phyloP scores from a whole-genome alignment of 2,329 filamentous ascomycete genomes.

The Fragosphaeria purpurea region DNA sequence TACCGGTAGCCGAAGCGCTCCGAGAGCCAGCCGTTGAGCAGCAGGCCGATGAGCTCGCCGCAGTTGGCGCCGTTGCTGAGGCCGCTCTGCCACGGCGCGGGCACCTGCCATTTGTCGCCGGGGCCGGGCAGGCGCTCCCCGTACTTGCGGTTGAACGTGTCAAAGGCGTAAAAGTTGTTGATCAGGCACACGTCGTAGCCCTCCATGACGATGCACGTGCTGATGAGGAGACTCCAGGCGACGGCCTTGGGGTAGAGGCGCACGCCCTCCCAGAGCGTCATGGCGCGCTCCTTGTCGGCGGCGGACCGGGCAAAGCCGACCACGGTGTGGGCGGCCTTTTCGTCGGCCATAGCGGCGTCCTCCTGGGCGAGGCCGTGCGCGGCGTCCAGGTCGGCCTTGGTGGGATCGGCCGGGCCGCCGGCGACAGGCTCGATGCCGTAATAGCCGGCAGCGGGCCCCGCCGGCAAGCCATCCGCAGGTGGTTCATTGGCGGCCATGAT shows the following conservation, averaged over 20 bases:
- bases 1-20: constrained; percentile 60
- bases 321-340: constrained; percentile 14
- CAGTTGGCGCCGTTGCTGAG: constrained; percentile 44
- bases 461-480: no score
- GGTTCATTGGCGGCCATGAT: no score
- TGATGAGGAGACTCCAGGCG: constrained; percentile 73
- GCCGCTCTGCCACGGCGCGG: constrained; percentile 52
- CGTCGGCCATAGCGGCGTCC: constrained; percentile 3
- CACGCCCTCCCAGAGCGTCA: constrained; percentile 68
- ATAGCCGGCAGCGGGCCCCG: no score
- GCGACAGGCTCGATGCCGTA: neutral
- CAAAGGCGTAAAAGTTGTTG: constrained; percentile 58
- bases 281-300: constrained; percentile 53
- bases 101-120: constrained; percentile 37
- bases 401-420: neutral
- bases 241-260: constrained; percentile 80
- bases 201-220: constrained; percentile 88
- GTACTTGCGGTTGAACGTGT: constrained; percentile 48
- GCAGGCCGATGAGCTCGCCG: constrained; percentile 57
- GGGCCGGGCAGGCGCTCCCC: constrained; percentile 35
- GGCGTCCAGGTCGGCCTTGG: neutral
- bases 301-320: constrained; percentile 39
- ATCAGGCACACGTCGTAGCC: constrained; percentile 76
- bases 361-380: neutral
- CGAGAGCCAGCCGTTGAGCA: constrained; percentile 55